Percentiles rank a stretch among this genome's conserved stretches.
phyloP scores from a whole-genome alignment of 192 early-diverging fungal genomes.

The Endogone sp. region DNA sequence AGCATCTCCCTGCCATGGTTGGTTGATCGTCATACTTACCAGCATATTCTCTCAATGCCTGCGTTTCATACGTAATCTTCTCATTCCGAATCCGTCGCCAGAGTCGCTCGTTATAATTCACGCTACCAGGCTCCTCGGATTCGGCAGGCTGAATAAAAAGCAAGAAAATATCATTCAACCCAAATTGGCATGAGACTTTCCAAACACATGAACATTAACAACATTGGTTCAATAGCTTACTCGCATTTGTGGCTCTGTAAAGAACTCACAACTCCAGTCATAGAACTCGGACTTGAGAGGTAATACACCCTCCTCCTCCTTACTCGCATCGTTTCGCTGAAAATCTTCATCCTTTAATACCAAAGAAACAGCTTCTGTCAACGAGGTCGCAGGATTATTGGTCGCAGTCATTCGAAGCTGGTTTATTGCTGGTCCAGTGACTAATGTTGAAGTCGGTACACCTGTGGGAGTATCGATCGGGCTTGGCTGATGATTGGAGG shows the following conservation, averaged over 20 bases:
- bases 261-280: conserved; percentile 86
- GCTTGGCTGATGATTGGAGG: too few species aligned
- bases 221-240: conserved; percentile 41
- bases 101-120: conserved; percentile 64
- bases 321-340: not conserved
- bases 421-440: not conserved
- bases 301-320: conserved; percentile 33
- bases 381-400: not conserved
- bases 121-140: conserved; percentile 77
- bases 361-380: not conserved
- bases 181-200: too few species aligned
- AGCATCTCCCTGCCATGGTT: not conserved
- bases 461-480: not conserved
- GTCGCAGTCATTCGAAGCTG: not conserved
- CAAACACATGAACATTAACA: too few species aligned
- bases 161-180: conserved; percentile 7
- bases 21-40: conserved; percentile 26
- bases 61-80: conserved; percentile 48
- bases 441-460: not conserved
- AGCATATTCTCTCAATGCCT: conserved; percentile 45
- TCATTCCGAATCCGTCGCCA: conserved; percentile 73
- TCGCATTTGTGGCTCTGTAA: conserved; percentile 84
- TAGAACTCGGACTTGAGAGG: conserved; percentile 67
- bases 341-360: not conserved
- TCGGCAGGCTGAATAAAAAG: conserved; percentile 52